A percentile compares a stretch with the other conserved stretches of the same genome.
Evolutionary conservation across 331 rosid genomes (phyloP).

Genomic region (Prunus yedoensis): DNA sequence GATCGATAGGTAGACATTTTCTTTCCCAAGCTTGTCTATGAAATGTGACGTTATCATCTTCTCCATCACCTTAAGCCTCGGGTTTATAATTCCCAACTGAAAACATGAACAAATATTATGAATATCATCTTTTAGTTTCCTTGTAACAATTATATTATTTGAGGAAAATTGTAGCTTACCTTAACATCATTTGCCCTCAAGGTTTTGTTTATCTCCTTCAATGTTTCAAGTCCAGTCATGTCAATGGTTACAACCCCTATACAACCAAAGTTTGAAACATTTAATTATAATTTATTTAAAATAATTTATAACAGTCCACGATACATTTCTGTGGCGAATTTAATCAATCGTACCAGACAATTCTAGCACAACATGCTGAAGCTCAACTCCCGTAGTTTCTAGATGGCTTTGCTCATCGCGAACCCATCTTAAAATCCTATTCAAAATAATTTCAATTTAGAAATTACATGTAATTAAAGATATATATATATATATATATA

Average conservation of each 20-base stretch:
- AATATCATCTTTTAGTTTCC: background rate
- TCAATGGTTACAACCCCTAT: slow-evolving; percentile 50
- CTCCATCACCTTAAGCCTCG: slow-evolving; percentile 45
- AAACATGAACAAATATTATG: background rate
- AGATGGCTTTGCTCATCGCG: slow-evolving; percentile 33
- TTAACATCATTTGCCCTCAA: slow-evolving; percentile 20
- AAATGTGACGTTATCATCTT: slow-evolving; percentile 32
- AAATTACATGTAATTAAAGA: background rate
- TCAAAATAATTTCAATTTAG: background rate
- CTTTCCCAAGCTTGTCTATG: slow-evolving; percentile 35
- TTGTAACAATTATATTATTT: background rate
- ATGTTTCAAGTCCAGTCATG: slow-evolving; percentile 37
- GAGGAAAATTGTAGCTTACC: slow-evolving; percentile 20
- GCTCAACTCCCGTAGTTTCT: background rate
- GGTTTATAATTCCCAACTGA: slow-evolving; percentile 41
- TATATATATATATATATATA: no score
- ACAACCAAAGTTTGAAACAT: background rate
- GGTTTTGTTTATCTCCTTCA: slow-evolving; percentile 33
- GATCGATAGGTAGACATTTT: slow-evolving; percentile 31
- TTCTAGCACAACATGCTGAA: slow-evolving; percentile 40
- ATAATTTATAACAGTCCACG: no score
- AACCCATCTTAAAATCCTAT: slow-evolving; percentile 44
- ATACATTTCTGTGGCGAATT: no score
- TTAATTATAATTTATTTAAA: no score
- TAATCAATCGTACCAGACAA: slow-evolving; percentile 33